These are phyloP conservation scores for Penicillium sp. DNA, from an alignment of 2,329 filamentous ascomycete species.

Conservation along the genomic window DNA sequence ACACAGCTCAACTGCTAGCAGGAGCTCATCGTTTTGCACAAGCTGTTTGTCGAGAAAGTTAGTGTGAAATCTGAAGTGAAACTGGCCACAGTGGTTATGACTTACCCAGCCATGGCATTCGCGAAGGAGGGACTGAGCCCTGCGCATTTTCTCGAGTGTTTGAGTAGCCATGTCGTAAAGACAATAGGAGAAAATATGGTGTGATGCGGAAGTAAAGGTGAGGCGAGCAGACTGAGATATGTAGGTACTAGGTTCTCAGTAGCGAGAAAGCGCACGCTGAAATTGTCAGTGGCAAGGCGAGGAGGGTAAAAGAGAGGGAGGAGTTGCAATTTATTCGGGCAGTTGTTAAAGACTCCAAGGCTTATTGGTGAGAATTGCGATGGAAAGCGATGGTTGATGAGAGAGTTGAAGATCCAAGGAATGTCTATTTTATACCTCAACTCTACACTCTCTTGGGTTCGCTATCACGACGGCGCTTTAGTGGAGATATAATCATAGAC, in stretches of 20 bases:
- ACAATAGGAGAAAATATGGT: no score
- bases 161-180: background rate
- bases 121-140: background rate
- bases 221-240: background rate
- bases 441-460: no score
- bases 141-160: background rate
- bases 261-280: background rate
- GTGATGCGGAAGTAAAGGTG: background rate
- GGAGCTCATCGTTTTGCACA: background rate
- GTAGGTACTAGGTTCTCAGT: background rate
- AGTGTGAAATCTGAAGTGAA: background rate
- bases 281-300: no score
- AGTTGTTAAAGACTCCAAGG: background rate
- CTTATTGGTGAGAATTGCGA: background rate
- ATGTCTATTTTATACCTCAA: background rate
- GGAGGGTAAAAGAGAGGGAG: background rate
- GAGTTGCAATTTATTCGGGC: no score
- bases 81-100: background rate
- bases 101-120: background rate
- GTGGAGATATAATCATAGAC: background rate
- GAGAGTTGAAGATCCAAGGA: background rate
- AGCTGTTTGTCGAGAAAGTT: background rate
- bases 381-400: background rate
- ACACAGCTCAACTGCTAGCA: background rate
- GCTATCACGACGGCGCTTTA: no score